phyloP scores from a whole-genome alignment of 23 red algal species.

The Cyanidioschyzon merolae region DNA sequence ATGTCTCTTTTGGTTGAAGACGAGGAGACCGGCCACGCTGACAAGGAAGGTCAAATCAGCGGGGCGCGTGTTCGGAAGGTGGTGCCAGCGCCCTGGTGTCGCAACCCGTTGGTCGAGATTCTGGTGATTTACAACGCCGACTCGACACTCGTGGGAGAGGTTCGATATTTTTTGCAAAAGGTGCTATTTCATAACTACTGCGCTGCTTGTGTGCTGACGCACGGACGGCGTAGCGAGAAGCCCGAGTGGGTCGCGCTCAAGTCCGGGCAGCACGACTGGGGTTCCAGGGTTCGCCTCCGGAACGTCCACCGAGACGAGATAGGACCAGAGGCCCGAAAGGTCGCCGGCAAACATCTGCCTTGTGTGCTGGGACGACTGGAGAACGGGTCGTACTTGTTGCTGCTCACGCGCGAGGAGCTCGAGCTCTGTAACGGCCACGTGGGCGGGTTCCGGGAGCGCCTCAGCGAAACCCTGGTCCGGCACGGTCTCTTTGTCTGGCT shows the following conservation, averaged over 20 bases:
- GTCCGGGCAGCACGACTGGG: conserved; percentile 24
- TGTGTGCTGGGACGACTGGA: conserved; percentile 33
- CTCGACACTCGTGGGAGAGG: conserved; percentile 66
- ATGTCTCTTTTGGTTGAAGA: neutral
- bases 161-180: conserved; percentile 58
- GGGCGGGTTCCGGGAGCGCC: conserved; percentile 13
- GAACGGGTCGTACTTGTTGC: conserved; percentile 7
- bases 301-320: conserved; percentile 96
- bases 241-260: conserved; percentile 61
- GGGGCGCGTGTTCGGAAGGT: neutral
- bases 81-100: neutral
- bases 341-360: conserved; percentile 24
- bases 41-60: neutral
- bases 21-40: neutral
- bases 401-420: conserved; percentile 25
- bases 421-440: conserved; percentile 47
- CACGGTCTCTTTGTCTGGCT: neutral
- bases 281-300: conserved; percentile 26
- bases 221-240: conserved; percentile 58
- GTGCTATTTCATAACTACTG: conserved; percentile 50
- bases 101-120: neutral
- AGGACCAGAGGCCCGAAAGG: conserved; percentile 12
- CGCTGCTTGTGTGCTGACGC: conserved; percentile 80
- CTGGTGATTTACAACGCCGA: conserved; percentile 89
- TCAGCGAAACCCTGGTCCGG: conserved; percentile 21